Evolutionary conservation across 768 basidiomycete genomes (phyloP).

Genomic region (Mycena galopus): DNA sequence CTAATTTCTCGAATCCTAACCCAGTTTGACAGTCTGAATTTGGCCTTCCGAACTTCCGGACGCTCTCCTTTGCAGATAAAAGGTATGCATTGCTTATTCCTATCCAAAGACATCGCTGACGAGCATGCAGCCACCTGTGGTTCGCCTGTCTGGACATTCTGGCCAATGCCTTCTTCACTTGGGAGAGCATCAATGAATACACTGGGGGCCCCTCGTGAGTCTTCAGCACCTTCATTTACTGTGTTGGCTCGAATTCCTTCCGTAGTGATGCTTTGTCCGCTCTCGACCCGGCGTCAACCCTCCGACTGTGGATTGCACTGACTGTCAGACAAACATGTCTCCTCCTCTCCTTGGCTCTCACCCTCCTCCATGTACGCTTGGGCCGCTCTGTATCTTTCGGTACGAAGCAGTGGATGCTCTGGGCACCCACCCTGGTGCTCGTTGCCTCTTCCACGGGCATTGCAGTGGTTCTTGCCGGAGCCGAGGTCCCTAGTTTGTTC

Average conservation of each 20-base stretch:
- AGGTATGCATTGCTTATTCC: conserved; percentile 43
- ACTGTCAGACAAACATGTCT: too few species aligned
- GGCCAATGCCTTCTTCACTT: conserved; percentile 72
- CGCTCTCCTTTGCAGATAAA: conserved; percentile 77
- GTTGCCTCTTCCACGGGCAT: too few species aligned
- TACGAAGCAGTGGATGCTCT: too few species aligned
- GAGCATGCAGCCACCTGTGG: conserved; percentile 69
- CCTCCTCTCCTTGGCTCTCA: too few species aligned
- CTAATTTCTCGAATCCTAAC: conserved; percentile 36
- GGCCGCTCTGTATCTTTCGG: too few species aligned
- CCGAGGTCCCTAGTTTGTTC: too few species aligned
- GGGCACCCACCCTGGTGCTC: too few species aligned
- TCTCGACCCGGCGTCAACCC: too few species aligned
- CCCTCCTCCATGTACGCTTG: too few species aligned
- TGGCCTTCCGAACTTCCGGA: conserved; percentile 76
- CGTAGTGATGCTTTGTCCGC: too few species aligned
- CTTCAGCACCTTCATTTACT: not conserved
- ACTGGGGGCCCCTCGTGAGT: conserved; percentile 54
- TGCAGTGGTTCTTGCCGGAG: too few species aligned
- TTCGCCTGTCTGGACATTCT: conserved; percentile 75
- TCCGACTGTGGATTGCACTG: too few species aligned
- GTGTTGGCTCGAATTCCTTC: not conserved
- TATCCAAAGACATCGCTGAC: not conserved
- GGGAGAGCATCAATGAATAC: conserved; percentile 72
- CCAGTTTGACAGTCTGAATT: conserved; percentile 74